Evolutionary conservation across 2,329 filamentous ascomycete genomes (phyloP).

Genomic region (Fusarium buxicola): DNA sequence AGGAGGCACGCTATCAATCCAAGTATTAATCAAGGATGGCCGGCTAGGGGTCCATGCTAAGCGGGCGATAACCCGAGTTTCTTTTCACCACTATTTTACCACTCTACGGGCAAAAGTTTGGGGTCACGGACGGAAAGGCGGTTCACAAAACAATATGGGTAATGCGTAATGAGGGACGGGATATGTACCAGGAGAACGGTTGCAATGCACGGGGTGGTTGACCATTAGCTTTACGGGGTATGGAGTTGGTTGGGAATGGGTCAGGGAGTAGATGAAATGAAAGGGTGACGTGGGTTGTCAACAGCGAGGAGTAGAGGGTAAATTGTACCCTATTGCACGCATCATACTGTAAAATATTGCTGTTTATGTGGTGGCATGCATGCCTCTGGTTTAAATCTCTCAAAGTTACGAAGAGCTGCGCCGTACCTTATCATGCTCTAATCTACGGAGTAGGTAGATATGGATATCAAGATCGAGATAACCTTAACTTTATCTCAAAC

Average conservation of each 20-base stretch:
- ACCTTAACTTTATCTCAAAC: no score
- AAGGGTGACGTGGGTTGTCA: not conserved
- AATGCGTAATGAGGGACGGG: constrained; percentile 24
- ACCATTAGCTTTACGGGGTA: not conserved
- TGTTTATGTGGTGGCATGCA: no score
- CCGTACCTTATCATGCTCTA: no score
- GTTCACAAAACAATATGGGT: not conserved
- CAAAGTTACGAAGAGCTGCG: no score
- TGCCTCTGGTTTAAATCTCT: no score
- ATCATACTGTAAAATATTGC: no score
- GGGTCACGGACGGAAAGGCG: not conserved
- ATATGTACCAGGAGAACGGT: not conserved
- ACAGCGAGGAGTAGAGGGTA: no score
- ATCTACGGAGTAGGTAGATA: no score
- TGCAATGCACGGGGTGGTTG: constrained; percentile 4
- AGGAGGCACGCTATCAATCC: not conserved
- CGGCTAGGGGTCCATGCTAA: not conserved
- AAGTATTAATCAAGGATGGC: not conserved
- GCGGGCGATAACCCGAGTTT: not conserved
- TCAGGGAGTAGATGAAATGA: not conserved
- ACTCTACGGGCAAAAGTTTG: not conserved
- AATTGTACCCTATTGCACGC: no score
- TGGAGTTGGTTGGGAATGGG: constrained; percentile 8
- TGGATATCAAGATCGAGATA: no score
- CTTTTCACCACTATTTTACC: not conserved